Base-by-base conservation (phyloP, 2,329 filamentous ascomycete species). In the Tolypocladium amazonense region DNA sequence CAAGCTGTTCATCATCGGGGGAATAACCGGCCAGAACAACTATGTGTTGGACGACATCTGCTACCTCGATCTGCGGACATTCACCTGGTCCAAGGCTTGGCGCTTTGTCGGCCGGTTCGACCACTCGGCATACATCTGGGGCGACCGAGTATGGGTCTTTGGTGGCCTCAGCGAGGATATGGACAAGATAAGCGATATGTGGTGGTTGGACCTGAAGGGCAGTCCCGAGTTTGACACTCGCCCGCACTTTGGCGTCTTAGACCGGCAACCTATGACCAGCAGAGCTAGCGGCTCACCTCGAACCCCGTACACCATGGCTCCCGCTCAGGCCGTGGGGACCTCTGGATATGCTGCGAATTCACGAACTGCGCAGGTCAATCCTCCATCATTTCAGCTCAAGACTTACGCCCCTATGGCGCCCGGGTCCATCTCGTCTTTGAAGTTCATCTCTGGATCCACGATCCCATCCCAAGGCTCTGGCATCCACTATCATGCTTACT, bases 61-160 rank as follows among this genome's bases (percentile, higher is more conserved):
- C 77, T 99, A 96, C 70, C 83, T 99, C 56, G 94, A 99, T 71
- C 79, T 99, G 55, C 97, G 96, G 77, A 97, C 94, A 2, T 97
- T 91, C 81, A 96, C 92, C 0, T 99, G 94, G 94, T 97, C 93
- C 59, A 87, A 91, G 60, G 88, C 91, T 47, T 99, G 94, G 94
- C 89, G 88, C 62, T 99, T 99, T 71, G 92, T 97, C 33, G 88
- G 90, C 56, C 86, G 94, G 45, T 99, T 96, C 70, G 94, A 99
- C 68, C 94, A 99, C 71, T 92, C 91, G 20, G 92, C 90, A 58
- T 97, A 93, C 81, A 88, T 99, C 61, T 97, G 92, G 82, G 81
- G 88, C 59, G 92, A 94, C 63, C 86, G 91, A 52, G 87, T 99
- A 39, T 99, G 93, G 93, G 92, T 97, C 8, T 97, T 96, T 73